These are phyloP conservation scores for Leccinum subgranulosum DNA, from an alignment of 768 basidiomycete species.

Conservation along the genomic window DNA sequence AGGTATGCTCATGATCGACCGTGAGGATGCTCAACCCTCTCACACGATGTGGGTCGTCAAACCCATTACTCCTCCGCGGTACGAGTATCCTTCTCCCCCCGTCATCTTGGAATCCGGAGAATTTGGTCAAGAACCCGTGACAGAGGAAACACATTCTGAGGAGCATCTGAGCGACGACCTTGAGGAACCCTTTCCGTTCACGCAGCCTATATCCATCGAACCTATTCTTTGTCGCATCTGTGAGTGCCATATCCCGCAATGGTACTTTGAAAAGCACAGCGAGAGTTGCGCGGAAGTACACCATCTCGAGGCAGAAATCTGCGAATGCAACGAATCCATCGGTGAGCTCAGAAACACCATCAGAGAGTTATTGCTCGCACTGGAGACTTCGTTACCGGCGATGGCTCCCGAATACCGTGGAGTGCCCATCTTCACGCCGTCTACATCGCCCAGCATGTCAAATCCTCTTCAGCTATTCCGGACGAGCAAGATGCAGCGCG, in stretches of 20 bases:
- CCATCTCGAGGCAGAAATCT: conserved; percentile 91
- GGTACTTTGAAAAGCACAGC: conserved; percentile 99
- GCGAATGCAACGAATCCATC: conserved; percentile 91
- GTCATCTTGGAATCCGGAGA: conserved; percentile 53
- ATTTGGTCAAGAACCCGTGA: conserved; percentile 35
- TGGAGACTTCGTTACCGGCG: conserved; percentile 73
- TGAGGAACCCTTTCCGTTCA: conserved; percentile 70
- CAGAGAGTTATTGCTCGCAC: conserved; percentile 65
- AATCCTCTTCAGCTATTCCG: conserved; percentile 80
- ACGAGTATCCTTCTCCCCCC: conserved; percentile 61
- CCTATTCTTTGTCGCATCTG: conserved; percentile 96
- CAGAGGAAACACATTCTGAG: conserved; percentile 36
- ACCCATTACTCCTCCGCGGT: conserved; percentile 69
- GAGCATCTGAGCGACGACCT: conserved; percentile 42
- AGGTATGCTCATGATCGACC: conserved; percentile 97
- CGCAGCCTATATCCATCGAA: conserved; percentile 73
- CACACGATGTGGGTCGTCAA: conserved; percentile 99
- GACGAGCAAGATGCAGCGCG: conserved; percentile 70
- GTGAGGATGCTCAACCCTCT: conserved; percentile 80
- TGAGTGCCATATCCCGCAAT: conserved; percentile 93
- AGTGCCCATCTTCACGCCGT: conserved; percentile 76
- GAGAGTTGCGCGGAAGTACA: conserved; percentile 98
- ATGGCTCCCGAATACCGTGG: conserved; percentile 80
- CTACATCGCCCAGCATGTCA: conserved; percentile 65
- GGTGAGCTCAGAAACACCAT: conserved; percentile 84